These are phyloP conservation scores for Daldinia caldariorum DNA, from an alignment of 495 filamentous ascomycete genomes.

Conservation along the genomic window DNA sequence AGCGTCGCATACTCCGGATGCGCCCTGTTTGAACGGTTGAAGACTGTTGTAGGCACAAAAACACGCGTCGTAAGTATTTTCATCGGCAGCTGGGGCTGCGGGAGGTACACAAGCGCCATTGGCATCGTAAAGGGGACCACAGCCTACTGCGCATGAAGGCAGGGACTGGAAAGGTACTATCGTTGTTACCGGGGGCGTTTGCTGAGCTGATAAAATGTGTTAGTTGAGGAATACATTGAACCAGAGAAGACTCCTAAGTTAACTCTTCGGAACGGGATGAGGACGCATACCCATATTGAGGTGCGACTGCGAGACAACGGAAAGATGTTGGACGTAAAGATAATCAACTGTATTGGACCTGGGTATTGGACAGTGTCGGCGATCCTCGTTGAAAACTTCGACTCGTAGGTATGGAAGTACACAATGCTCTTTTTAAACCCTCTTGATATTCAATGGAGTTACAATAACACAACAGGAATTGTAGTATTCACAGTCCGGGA, in stretches of 20 bases:
- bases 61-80: slow-evolving; percentile 52
- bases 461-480: slow-evolving; percentile 17
- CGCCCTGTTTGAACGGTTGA: slow-evolving; percentile 53
- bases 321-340: slow-evolving; percentile 3
- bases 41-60: slow-evolving; percentile 59
- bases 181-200: slow-evolving; percentile 49
- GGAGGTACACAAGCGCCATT: slow-evolving; percentile 65
- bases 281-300: slow-evolving; percentile 32
- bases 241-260: neutral
- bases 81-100: slow-evolving; percentile 41
- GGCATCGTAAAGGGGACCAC: slow-evolving; percentile 63
- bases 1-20: slow-evolving; percentile 54
- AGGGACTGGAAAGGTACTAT: slow-evolving; percentile 57
- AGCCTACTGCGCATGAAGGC: slow-evolving; percentile 58
- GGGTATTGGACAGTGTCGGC: neutral
- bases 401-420: slow-evolving; percentile 15
- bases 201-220: slow-evolving; percentile 23
- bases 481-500: slow-evolving; percentile 13
- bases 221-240: slow-evolving; percentile 8
- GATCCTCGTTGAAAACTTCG: slow-evolving; percentile 6
- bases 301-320: neutral
- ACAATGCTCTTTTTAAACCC: neutral
- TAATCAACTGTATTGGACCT: slow-evolving; percentile 8
- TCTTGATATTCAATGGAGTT: slow-evolving; percentile 27
- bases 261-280: slow-evolving; percentile 2